phyloP scores from a whole-genome alignment of 1,284 basidiomycete species.

The Rhodotorula sp. region DNA sequence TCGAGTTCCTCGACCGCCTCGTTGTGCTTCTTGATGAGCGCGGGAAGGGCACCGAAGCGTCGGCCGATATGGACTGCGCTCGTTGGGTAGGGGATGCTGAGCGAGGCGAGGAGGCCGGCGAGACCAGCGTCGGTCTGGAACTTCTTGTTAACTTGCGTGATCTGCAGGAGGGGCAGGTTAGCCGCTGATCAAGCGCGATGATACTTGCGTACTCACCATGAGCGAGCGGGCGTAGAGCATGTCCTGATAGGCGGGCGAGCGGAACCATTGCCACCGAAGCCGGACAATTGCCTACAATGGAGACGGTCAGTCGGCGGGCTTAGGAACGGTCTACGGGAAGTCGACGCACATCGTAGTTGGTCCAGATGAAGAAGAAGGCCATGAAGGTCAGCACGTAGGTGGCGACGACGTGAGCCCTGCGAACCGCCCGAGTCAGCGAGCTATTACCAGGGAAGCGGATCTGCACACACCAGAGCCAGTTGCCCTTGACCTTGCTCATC shows the following conservation, averaged over 20 bases:
- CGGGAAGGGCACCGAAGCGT: conserved; percentile 68
- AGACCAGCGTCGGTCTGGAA: conserved; percentile 73
- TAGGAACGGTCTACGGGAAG: not conserved
- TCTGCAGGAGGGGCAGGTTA: conserved; percentile 32
- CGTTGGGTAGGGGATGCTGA: conserved; percentile 69
- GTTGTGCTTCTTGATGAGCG: conserved; percentile 75
- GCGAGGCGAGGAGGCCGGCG: conserved; percentile 42
- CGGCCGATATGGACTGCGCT: conserved; percentile 78
- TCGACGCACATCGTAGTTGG: conserved; percentile 28
- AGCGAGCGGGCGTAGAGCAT: conserved; percentile 77
- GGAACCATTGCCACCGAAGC: conserved; percentile 68
- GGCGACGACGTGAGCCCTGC: conserved; percentile 64
- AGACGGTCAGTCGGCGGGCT: too few species aligned
- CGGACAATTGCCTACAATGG: conserved; percentile 58
- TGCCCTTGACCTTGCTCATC: conserved; percentile 67
- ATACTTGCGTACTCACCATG: conserved; percentile 47
- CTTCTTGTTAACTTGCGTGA: conserved; percentile 70
- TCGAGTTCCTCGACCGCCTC: conserved; percentile 80
- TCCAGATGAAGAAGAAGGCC: conserved; percentile 64
- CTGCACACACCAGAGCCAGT: conserved; percentile 57
- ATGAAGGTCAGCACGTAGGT: conserved; percentile 60
- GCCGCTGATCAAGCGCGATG: accelerated
- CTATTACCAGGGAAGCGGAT: not conserved
- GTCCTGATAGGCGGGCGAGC: conserved; percentile 69
- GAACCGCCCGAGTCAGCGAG: too few species aligned